Conservation (phyloP, 148 eudicot genomes). For the Chenopodium formosanum region DNA sequence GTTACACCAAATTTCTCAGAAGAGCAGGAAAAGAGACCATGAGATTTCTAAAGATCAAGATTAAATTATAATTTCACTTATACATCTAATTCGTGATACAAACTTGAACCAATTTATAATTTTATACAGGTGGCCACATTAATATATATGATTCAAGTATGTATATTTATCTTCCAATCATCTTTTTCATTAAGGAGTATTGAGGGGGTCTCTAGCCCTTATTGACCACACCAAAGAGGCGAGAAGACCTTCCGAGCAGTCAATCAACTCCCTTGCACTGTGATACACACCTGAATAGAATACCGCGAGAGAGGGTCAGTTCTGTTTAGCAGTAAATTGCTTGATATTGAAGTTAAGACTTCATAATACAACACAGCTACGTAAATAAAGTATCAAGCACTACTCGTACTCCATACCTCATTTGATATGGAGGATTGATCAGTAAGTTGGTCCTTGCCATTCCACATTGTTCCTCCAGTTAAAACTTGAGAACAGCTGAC, state of each 20-base stretch:
- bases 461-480: not conserved
- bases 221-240: not conserved
- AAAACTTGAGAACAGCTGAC: not conserved
- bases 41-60: not conserved
- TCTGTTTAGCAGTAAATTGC: not conserved
- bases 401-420: not conserved
- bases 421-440: not conserved
- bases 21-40: not conserved
- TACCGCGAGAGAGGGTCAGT: not conserved
- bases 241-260: not conserved
- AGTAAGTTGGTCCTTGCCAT: not conserved
- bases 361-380: not conserved
- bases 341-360: not conserved
- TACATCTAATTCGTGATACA: not conserved
- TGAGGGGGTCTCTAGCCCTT: not conserved
- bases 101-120: not conserved
- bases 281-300: not conserved
- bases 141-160: not conserved
- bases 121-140: not conserved
- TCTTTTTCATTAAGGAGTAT: not conserved
- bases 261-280: not conserved
- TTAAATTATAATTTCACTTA: too few species aligned
- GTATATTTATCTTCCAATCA: not conserved
- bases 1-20: too few species aligned
- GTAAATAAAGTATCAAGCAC: too few species aligned